Percentiles rank a stretch among this genome's conserved stretches.
Evolutionary conservation across 2,329 filamentous ascomycete genomes (phyloP).

Genomic region (Saccharata proteae): DNA sequence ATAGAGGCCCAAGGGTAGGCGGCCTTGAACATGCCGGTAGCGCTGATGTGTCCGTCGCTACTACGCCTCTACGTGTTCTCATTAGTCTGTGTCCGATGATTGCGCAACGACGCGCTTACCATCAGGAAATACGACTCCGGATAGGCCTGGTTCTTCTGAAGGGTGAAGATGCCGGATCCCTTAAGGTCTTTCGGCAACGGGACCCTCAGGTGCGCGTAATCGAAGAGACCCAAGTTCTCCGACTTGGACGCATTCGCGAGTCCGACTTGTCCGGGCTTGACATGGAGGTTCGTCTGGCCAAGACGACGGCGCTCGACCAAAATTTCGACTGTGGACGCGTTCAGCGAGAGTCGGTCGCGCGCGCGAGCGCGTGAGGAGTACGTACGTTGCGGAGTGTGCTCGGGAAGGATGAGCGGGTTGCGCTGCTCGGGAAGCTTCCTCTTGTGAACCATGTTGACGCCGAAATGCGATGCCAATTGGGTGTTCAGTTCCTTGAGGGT

Average conservation of each 20-base stretch:
- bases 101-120: conserved; percentile 33
- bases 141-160: conserved; percentile 44
- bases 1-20: conserved; percentile 68
- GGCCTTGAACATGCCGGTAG: conserved; percentile 87
- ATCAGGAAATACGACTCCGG: conserved; percentile 96
- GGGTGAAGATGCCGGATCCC: conserved; percentile 78
- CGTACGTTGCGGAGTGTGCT: conserved; percentile 53
- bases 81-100: background rate
- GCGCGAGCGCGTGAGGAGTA: conserved; percentile 17
- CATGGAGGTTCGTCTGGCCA: conserved; percentile 80
- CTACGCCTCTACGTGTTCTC: conserved; percentile 51
- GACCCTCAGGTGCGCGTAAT: conserved; percentile 90
- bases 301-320: conserved; percentile 76
- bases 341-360: conserved; percentile 12
- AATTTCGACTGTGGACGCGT: conserved; percentile 29
- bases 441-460: conserved; percentile 19
- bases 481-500: conserved; percentile 2
- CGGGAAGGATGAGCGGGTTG: conserved; percentile 53
- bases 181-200: conserved; percentile 83
- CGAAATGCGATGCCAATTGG: background rate
- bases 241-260: conserved; percentile 60
- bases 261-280: conserved; percentile 65
- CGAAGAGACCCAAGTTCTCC: conserved; percentile 69
- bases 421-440: conserved; percentile 46
- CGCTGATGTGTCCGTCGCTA: conserved; percentile 71